Evolutionary conservation across 768 basidiomycete genomes (phyloP), one percentile per base, ranked within the genome.

Genomic region (Mycena metata): DNA sequence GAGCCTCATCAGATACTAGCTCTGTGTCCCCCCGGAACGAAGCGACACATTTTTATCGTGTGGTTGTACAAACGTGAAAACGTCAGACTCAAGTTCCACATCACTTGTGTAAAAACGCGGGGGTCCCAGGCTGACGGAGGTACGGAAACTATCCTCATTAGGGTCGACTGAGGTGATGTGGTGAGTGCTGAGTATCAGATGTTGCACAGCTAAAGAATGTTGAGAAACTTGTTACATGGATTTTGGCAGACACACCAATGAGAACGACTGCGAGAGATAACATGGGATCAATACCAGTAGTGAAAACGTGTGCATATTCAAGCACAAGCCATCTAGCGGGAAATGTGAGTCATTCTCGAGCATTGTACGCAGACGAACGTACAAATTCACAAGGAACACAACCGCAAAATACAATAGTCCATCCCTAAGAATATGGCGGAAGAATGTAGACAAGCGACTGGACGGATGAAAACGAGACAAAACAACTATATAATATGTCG

Each of bases 341-440:
- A 15, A 36, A 45, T 56, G 24, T 56, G 47, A n/a, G 43, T 9
- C 19, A 19, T 39, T 39, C 39, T 15, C 39, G 15, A 39, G 39
- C 39, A 39, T 10, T 39, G 19, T 6, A 7, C 13, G 23, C n/a
- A 17, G 17, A 39, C 8, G 30, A 15, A 56, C 56, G 42, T 15
- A 69, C 67, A 69, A 43, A n/a, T 69, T 64, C 5, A 55, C 62
- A 24, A 60, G 49, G 43, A 69, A 63, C 3, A 69, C 67, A 13
- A 47, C 41, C 1, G 41, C 0, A 1, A 58, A 59, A 19, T 69
- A 69, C 4, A 69, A 19, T 9, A 69, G 15, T 2, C 67, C 67
- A 16, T 69, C 57, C 21, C 62, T 21, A 5, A 69, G 57, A n/a
- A 69, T 21, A 9, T 12, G 30, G n/a, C 57, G 39, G 12, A 59